phyloP scores from a whole-genome alignment of 2,329 filamentous ascomycete species.

The Diaporthe australafricana region DNA sequence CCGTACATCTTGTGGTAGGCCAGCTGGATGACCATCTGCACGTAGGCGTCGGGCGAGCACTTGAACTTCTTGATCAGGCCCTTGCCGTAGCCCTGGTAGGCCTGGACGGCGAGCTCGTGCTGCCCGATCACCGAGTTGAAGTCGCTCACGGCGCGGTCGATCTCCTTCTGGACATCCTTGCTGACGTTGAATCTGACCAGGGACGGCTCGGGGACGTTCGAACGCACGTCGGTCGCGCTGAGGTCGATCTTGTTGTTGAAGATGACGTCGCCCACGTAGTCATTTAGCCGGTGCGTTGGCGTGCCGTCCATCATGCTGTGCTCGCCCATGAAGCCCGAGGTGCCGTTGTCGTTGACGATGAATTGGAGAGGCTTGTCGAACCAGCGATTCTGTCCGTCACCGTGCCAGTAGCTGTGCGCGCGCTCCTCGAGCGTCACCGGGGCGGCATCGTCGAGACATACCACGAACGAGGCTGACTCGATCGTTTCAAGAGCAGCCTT shows the following conservation, averaged over 20 bases:
- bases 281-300: conserved; percentile 95
- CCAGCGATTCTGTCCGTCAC: conserved; percentile 95
- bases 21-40: conserved; percentile 98
- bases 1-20: conserved; percentile 99
- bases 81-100: conserved; percentile 98
- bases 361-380: conserved; percentile 99
- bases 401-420: conserved; percentile 97
- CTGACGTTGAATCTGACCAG: conserved; percentile 83
- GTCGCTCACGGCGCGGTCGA: conserved; percentile 81
- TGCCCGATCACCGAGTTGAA: conserved; percentile 85
- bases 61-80: conserved; percentile 99
- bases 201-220: conserved; percentile 84
- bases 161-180: conserved; percentile 78
- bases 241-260: conserved; percentile 96
- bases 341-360: conserved; percentile 98
- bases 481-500: conserved; percentile 81
- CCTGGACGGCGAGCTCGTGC: conserved; percentile 93
- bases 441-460: conserved; percentile 92
- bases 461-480: conserved; percentile 88
- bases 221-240: conserved; percentile 80
- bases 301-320: conserved; percentile 99
- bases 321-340: conserved; percentile 96
- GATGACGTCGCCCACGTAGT: conserved; percentile 92
- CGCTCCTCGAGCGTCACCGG: conserved; percentile 97
- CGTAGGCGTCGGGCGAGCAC: conserved; percentile 96